phyloP scores from a whole-genome alignment of 106 monocot genomes.

The Agapanthus africanus region DNA sequence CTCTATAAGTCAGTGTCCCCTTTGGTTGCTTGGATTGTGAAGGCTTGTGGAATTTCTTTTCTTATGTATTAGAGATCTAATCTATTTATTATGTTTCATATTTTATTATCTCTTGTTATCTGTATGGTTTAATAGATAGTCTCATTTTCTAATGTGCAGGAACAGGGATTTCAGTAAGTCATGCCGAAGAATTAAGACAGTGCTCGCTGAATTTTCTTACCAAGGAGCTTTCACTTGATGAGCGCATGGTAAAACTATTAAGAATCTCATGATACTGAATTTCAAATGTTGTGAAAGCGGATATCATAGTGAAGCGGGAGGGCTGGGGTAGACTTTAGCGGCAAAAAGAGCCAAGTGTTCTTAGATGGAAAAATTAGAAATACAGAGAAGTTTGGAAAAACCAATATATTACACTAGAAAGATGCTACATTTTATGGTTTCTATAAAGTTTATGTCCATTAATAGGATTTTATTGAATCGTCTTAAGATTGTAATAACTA shows the following conservation, averaged over 20 bases:
- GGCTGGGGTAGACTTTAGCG: too few relatives aligned
- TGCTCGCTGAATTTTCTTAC: conserved; percentile 46
- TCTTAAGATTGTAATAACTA: too few relatives aligned
- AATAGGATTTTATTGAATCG: too few relatives aligned
- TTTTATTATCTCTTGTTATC: neutral
- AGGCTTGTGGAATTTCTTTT: neutral
- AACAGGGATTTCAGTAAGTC: conserved; percentile 39
- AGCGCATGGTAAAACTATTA: neutral
- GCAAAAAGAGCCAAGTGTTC: too few relatives aligned
- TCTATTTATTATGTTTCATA: neutral
- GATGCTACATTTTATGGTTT: too few relatives aligned
- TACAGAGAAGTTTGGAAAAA: too few relatives aligned
- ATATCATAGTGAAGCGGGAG: too few relatives aligned
- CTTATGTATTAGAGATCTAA: neutral
- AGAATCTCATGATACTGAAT: neutral
- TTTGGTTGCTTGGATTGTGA: neutral
- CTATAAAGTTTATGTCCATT: too few relatives aligned
- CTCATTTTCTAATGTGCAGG: conserved; percentile 31
- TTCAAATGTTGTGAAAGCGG: neutral
- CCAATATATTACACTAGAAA: too few relatives aligned
- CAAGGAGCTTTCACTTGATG: conserved; percentile 18
- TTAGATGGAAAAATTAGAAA: too few relatives aligned
- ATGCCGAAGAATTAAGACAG: conserved; percentile 48
- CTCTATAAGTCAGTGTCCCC: neutral
- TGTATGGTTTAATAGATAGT: neutral